These are phyloP conservation scores for Colletotrichum sp. DNA, from an alignment of 2,329 filamentous ascomycete genomes.

Conservation along the genomic window DNA sequence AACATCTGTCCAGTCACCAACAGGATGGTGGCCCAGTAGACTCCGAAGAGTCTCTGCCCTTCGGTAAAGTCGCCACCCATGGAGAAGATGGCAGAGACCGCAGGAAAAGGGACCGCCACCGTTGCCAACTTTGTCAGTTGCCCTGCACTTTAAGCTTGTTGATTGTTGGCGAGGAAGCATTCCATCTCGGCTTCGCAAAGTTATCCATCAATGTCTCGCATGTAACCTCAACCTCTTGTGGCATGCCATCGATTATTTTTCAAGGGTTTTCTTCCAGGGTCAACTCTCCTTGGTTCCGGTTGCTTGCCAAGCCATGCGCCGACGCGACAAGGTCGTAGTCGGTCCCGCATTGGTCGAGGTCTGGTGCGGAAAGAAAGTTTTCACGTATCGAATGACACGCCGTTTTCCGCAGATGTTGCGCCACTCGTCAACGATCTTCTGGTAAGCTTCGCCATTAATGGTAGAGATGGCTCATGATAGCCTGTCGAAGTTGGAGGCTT, in stretches of 20 bases:
- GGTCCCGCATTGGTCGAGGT: background rate
- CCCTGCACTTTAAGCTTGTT: background rate
- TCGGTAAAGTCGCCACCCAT: background rate
- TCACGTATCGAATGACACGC: background rate
- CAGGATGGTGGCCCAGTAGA: background rate
- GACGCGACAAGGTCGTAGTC: background rate
- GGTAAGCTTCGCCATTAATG: background rate
- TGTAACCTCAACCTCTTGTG: background rate
- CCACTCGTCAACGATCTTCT: background rate
- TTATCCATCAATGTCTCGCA: background rate
- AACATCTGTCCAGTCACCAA: background rate
- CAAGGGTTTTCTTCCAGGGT: background rate
- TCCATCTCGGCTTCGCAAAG: no score
- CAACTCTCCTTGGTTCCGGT: background rate
- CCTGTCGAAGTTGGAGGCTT: background rate
- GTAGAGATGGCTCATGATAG: fast-evolving
- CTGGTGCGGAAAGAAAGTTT: background rate
- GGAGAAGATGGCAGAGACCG: background rate
- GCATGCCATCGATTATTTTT: fast-evolving
- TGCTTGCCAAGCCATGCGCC: background rate
- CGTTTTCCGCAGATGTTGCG: fast-evolving
- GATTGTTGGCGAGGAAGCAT: background rate
- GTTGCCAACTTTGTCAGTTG: background rate
- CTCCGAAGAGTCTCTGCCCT: background rate
- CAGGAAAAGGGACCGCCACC: background rate